A percentile compares a stretch with the other conserved stretches of the same genome.
Conservation (phyloP, 2,329 filamentous ascomycete species). For the Plectosphaerella plurivora region DNA sequence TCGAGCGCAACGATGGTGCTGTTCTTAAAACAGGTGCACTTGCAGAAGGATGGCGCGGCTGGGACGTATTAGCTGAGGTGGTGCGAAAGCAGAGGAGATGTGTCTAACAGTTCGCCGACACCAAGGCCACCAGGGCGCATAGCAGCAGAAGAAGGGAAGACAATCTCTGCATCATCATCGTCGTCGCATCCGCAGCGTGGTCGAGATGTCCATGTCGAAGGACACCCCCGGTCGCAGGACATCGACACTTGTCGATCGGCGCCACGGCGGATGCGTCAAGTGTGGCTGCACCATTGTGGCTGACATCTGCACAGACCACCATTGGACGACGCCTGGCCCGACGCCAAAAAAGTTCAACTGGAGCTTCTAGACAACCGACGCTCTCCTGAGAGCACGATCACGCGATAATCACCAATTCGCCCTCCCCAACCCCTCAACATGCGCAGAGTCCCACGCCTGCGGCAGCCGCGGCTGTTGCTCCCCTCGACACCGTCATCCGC, state of each 20-base stretch:
- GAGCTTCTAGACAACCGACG: constrained; percentile 1
- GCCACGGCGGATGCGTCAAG: no score
- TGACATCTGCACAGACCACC: background rate
- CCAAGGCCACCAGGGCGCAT: constrained; percentile 26
- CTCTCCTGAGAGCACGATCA: background rate
- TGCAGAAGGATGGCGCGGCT: constrained; percentile 63
- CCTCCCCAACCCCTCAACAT: constrained; percentile 20
- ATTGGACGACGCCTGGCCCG: background rate
- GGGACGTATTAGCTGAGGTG: constrained; percentile 1
- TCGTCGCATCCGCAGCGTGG: no score
- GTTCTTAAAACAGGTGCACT: constrained; percentile 67
- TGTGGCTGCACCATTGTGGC: no score
- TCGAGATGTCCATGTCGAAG: no score
- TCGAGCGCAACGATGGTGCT: constrained; percentile 62
- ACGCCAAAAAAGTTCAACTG: constrained; percentile 3
- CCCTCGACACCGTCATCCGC: constrained; percentile 16
- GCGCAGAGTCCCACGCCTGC: constrained; percentile 36
- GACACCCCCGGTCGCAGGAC: no score
- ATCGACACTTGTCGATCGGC: no score
- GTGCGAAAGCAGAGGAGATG: background rate
- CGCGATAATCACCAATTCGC: background rate
- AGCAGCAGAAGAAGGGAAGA: constrained; percentile 30
- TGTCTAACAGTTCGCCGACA: constrained; percentile 37
- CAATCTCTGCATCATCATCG: constrained; percentile 21
- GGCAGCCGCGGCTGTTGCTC: constrained; percentile 27